Conservation (phyloP, 2,329 filamentous ascomycete genomes). For the Trichoderma pleuroti region DNA sequence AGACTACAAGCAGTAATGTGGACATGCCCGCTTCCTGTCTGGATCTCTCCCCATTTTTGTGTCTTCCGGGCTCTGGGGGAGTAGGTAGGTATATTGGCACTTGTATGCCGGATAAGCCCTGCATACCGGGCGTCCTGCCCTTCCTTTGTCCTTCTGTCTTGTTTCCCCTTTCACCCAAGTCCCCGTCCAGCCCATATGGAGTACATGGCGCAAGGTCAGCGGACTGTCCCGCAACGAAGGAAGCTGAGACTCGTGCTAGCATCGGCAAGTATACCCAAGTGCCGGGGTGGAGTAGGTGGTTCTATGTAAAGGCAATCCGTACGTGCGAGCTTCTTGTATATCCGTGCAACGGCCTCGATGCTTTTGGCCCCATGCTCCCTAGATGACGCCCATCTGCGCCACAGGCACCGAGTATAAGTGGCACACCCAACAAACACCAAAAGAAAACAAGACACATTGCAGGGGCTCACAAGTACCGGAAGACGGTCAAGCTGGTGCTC, state of each 20-base stretch:
- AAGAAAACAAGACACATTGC: background rate
- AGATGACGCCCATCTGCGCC: background rate
- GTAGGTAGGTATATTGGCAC: background rate
- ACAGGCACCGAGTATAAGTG: background rate
- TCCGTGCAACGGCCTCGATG: background rate
- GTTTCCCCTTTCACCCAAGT: conserved; percentile 1
- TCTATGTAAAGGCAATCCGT: background rate
- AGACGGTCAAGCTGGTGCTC: background rate
- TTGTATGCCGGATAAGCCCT: background rate
- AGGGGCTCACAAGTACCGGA: background rate
- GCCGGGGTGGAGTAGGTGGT: conserved; percentile 4
- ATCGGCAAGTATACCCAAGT: background rate
- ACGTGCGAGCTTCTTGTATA: background rate
- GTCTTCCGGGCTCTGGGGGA: background rate
- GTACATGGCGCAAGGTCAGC: conserved; percentile 12
- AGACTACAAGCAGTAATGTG: background rate
- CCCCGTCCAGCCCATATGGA: conserved; percentile 2
- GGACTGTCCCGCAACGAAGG: background rate
- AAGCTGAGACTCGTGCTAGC: background rate
- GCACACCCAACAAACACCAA: background rate
- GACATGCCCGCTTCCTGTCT: background rate
- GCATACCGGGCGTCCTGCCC: background rate
- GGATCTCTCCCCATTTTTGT: background rate
- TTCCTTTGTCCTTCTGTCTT: background rate
- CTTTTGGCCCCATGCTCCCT: background rate